Conservation (phyloP, 257 asterid species). For the Nicotiana benthamiana region DNA sequence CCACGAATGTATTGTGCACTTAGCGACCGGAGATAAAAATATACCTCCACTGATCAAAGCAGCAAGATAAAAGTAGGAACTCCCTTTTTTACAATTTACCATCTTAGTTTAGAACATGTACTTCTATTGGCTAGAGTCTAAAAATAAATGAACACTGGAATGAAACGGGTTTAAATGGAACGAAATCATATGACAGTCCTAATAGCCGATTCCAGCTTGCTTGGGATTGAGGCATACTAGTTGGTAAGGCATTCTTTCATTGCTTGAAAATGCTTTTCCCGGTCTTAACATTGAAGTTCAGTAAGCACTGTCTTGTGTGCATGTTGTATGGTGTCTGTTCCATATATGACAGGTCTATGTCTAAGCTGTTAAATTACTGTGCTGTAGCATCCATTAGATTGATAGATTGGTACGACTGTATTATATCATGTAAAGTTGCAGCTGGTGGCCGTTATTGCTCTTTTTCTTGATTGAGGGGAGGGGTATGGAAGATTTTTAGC, state of each 20-base stretch:
- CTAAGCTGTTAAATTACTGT: background rate
- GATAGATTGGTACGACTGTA: background rate
- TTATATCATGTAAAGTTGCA: background rate
- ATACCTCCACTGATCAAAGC: background rate
- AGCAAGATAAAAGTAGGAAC: background rate
- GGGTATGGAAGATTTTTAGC: background rate
- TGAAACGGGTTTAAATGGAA: background rate
- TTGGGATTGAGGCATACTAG: background rate
- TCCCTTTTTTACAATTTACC: background rate
- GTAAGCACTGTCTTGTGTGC: background rate
- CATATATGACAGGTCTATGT: background rate
- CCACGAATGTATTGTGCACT: background rate
- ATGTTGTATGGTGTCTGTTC: background rate
- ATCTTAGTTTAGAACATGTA: background rate
- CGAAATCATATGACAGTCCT: background rate
- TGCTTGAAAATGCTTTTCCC: background rate
- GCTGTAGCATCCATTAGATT: background rate
- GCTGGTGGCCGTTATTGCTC: background rate
- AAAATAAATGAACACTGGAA: background rate
- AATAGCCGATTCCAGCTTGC: background rate
- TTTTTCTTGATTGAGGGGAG: constrained; percentile 1
- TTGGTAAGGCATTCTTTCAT: background rate
- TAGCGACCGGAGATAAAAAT: background rate
- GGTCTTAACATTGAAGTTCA: background rate
- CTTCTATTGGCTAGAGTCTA: background rate